Percentiles rank a stretch among this genome's conserved stretches.
Conservation (phyloP, 192 early-diverging fungal genomes). For the Coemansia sp. region DNA sequence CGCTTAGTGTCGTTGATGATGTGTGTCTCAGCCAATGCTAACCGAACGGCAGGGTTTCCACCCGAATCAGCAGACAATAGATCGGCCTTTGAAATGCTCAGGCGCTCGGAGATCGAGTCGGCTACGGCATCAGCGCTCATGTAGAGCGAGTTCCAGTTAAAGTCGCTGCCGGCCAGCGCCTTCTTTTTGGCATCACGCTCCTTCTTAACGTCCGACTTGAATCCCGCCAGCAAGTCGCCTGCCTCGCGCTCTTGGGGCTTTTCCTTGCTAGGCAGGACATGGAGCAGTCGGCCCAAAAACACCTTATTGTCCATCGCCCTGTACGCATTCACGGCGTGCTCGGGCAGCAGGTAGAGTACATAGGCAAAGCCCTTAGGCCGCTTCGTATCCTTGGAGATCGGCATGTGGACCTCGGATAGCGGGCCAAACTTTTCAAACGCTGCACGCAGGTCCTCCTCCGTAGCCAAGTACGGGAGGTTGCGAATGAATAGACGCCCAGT, state of each 20-base stretch:
- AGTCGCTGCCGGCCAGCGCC: slow-evolving; percentile 73
- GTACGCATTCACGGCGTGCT: slow-evolving; percentile 91
- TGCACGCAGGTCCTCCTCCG: slow-evolving; percentile 80
- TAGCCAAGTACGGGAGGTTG: slow-evolving; percentile 89
- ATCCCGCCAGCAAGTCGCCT: slow-evolving; percentile 53
- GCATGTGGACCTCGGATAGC: slow-evolving; percentile 91
- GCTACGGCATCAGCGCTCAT: slow-evolving; percentile 96
- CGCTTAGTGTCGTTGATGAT: slow-evolving; percentile 92
- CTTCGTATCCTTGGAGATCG: slow-evolving; percentile 89
- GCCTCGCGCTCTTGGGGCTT: slow-evolving; percentile 55
- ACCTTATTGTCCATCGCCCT: slow-evolving; percentile 74
- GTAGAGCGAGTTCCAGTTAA: slow-evolving; percentile 96
- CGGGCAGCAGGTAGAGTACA: slow-evolving; percentile 82
- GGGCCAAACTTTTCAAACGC: slow-evolving; percentile 87
- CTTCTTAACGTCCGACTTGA: slow-evolving; percentile 70
- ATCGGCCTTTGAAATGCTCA: slow-evolving; percentile 88
- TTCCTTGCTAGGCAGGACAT: slow-evolving; percentile 86
- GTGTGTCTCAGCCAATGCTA: slow-evolving; percentile 97
- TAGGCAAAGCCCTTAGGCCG: slow-evolving; percentile 93
- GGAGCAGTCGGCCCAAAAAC: slow-evolving; percentile 90
- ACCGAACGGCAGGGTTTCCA: slow-evolving; percentile 83
- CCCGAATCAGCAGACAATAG: slow-evolving; percentile 75
- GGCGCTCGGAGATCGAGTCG: slow-evolving; percentile 90
- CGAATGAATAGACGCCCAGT: slow-evolving; percentile 93
- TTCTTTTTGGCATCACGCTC: slow-evolving; percentile 81